phyloP scores from a whole-genome alignment of 2,329 filamentous ascomycete genomes.

The Cercospora sp. region DNA sequence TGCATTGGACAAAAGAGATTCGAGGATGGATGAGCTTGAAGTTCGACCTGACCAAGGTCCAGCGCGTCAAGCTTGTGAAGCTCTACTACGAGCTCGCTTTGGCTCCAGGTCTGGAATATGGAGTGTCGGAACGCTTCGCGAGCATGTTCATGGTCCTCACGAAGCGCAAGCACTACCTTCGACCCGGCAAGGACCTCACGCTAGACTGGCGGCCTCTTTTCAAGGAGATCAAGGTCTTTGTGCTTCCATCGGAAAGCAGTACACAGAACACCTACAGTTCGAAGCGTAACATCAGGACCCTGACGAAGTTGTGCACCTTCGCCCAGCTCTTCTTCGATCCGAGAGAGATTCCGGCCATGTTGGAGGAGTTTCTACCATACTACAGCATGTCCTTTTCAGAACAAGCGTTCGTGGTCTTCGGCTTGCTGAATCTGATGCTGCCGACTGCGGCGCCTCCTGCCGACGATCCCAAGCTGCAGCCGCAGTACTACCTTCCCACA shows the following conservation, averaged over 20 bases:
- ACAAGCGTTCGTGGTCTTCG: conserved; percentile 89
- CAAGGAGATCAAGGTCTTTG: conserved; percentile 87
- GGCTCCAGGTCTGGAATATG: conserved; percentile 81
- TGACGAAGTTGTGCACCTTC: conserved; percentile 88
- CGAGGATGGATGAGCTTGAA: conserved; percentile 94
- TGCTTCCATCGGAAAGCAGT: conserved; percentile 78
- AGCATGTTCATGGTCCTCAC: conserved; percentile 96
- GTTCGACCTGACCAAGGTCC: conserved; percentile 87
- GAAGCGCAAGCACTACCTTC: conserved; percentile 97
- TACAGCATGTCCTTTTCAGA: conserved; percentile 93
- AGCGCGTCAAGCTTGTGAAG: conserved; percentile 79
- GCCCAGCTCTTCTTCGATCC: conserved; percentile 92
- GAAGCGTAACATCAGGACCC: conserved; percentile 67
- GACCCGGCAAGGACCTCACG: conserved; percentile 81
- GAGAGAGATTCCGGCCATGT: conserved; percentile 72
- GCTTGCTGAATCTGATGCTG: conserved; percentile 80
- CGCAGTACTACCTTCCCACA: conserved; percentile 85
- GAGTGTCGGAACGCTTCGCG: conserved; percentile 82
- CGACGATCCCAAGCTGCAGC: conserved; percentile 72
- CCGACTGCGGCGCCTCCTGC: conserved; percentile 78
- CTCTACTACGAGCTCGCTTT: conserved; percentile 93
- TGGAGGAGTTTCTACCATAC: conserved; percentile 55
- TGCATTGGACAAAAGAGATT: conserved; percentile 97
- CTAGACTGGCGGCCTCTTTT: conserved; percentile 93
- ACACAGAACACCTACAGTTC: conserved; percentile 56